Base-by-base conservation (phyloP, 257 asterid genomes). In the Ophiorrhiza pumila region DNA sequence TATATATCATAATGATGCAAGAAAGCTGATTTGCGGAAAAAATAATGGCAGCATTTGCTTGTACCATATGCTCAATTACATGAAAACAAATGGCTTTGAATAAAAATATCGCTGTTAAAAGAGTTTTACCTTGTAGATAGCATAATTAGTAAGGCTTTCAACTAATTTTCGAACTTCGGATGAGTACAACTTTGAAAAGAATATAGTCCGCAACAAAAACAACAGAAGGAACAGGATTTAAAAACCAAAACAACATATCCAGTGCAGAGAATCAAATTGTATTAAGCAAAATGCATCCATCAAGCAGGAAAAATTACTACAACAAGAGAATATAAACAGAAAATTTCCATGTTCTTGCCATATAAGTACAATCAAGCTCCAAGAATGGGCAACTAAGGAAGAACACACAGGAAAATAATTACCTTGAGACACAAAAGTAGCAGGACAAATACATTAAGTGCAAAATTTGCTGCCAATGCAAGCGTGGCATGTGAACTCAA, bases 131-230 rank as follows among this genome's bases (percentile, higher is more conserved):
- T 91, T 91, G 83, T 90, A 91, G 72, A 91, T 84, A 74, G 88
- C 77, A 82, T 91, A 91, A 85, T 91, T 88, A 75, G 85, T 72
- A 34, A 91, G 96, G 71, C 95, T 87, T 71, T 91, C 97, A 71
- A 85, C 89, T 84, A 85, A 76, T 86, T 91, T 91, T n/a, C n/a
- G n/a, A n/a, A n/a, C n/a, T n/a, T n/a, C n/a, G n/a, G n/a, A n/a
- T n/a, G n/a, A n/a, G n/a, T n/a, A n/a, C n/a, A n/a, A n/a, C n/a
- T n/a, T n/a, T n/a, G n/a, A n/a, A n/a, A n/a, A n/a, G n/a, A n/a
- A 89, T 83, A 91, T 52, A 73, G 87, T 90, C 97, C 89, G 93
- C 88, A 83, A 58, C 87, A 81, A 65, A 73, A 53, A 68, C 47
- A 80, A 34, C 25, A 76, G 12, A 18, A 72, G 46, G 34, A 35